These are phyloP conservation scores for Thraustotheca clavata DNA, from an alignment of 352 stramenopile species.

Conservation along the genomic window DNA sequence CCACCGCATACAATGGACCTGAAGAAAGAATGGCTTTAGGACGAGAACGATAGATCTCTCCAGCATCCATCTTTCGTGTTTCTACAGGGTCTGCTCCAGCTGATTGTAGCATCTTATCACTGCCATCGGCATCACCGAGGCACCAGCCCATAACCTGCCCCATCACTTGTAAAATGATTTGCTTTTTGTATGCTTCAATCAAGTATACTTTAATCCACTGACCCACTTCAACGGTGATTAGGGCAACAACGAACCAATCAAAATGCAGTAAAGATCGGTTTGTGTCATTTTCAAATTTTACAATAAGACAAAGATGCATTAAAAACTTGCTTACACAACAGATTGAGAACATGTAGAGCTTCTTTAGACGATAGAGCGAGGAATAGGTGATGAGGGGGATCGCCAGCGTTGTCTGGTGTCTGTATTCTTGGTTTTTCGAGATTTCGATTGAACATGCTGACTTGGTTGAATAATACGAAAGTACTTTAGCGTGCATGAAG, in stretches of 20 bases:
- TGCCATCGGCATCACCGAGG: conserved; percentile 2
- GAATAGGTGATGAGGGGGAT: too few species aligned
- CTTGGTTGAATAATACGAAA: conserved; percentile 6
- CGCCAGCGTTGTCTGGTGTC: too few species aligned
- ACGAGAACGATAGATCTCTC: conserved; percentile 15
- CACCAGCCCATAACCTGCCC: conserved; percentile 18
- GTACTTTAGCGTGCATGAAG: conserved; percentile 14
- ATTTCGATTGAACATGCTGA: too few species aligned
- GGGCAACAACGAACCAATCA: not conserved
- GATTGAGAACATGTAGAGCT: too few species aligned
- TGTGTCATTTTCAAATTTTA: conserved; percentile 4
- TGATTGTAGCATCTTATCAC: not conserved
- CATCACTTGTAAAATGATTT: conserved; percentile 8
- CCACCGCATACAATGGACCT: conserved; percentile 54
- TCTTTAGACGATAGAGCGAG: too few species aligned
- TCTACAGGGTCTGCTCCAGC: not conserved
- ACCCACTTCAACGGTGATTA: not conserved
- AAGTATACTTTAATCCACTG: not conserved
- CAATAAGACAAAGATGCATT: not conserved
- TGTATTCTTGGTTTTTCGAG: too few species aligned
- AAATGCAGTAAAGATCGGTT: not conserved
- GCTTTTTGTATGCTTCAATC: too few species aligned
- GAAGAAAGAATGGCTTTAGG: conserved; percentile 63
- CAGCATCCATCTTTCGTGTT: not conserved
- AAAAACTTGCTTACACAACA: too few species aligned